Base-by-base conservation (phyloP, 495 filamentous ascomycete species). In the Clohesyomyces aquaticus region DNA sequence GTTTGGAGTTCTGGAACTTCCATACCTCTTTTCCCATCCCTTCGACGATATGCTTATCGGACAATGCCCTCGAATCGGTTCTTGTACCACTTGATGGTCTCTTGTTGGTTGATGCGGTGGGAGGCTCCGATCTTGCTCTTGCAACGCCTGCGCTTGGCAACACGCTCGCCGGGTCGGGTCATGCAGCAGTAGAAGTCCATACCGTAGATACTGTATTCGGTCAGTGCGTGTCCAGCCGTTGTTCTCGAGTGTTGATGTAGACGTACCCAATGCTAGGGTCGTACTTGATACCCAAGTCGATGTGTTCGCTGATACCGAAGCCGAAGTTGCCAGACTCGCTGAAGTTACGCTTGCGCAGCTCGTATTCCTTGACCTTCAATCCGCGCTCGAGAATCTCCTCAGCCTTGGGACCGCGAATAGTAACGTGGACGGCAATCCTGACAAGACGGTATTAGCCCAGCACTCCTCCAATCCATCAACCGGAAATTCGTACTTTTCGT, bases 131-230 rank as follows among this genome's bases (percentile, higher is more conserved):
- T 86, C 72, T 80, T 82, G 81, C 86, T 81, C 85, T 95, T 89
- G 84, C 81, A 85, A 73, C 93, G 91, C 75, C 93, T 87, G 73
- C 95, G 91, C 83, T 90, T 92, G 77, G 92, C 87, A 76, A 99
- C 91, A 77, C 94, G 92, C 85, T 95, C 91, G 82, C 95, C 95
- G 65, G 93, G 95, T 72, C 95, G 91, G 83, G 91, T 89, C 95
- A 99, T 99, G 91, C 93, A 97, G 89, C 88, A 91, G 89, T 96
- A 99, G 86, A 99, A 99, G 85, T 99, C 95, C 95, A 99, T 99
- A 80, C 95, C 95, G 85, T 99, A 99, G 81, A 99, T 70, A 70
- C 63, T 67, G 22, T 18, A n/a, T n/a, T 19, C 12, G 22, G 50
- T 67, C 43, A 67, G 65, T 46, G 0, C 28, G 28, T 3, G 27